Base-by-base conservation (phyloP, 2,329 filamentous ascomycete species). In the Lasiodiplodia citricola region DNA sequence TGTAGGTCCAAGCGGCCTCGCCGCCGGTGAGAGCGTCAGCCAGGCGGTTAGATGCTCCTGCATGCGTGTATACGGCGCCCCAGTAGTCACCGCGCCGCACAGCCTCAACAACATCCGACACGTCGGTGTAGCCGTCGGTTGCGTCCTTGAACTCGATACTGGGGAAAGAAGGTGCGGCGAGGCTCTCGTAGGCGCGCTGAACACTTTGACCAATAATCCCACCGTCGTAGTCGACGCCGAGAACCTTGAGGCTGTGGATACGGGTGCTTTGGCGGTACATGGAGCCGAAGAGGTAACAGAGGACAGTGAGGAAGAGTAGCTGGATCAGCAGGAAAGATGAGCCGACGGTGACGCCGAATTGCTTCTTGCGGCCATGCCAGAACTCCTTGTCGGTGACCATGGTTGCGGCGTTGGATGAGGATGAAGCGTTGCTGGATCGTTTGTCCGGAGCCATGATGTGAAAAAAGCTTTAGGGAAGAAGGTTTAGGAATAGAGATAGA, bases 181-280 rank as follows among this genome's bases (percentile, higher is more conserved):
- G 70, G 16, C 70, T 57, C 8, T 73, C 41, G 52, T 80, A 81
- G 0, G 79, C 79, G 2, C 58, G 55, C 6, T 74, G 73, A 2
- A 81, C 70, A 0, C 80, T 74, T n/a, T 70, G 51, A 1, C 79
- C 79, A 31, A 83, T 74, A 0, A 73, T 70, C 8, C 79, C 78
- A 11, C 73, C 75, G 68, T 82, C 80, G 65, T 81, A 81, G 71
- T 82, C 80, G 51, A 82, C 77, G 21, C 77, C 79, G 16, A 76
- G 69, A 16, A 82, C 68, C 23, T 76, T 75, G 18, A 82, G 69
- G 52, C 78, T 77, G 68, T 81, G 78, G 5, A 73, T 71, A 56
- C 79, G 77, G 1, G 67, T 67, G 4, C 38, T 71, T 57, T 80
- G 75, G 35, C 79, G 75, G 70, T 75, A 82, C 4, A 82, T 68